A percentile compares a stretch with the other conserved stretches of the same genome.
Conservation (phyloP, 2,329 filamentous ascomycete genomes). For the Diaporthe nobilis region DNA sequence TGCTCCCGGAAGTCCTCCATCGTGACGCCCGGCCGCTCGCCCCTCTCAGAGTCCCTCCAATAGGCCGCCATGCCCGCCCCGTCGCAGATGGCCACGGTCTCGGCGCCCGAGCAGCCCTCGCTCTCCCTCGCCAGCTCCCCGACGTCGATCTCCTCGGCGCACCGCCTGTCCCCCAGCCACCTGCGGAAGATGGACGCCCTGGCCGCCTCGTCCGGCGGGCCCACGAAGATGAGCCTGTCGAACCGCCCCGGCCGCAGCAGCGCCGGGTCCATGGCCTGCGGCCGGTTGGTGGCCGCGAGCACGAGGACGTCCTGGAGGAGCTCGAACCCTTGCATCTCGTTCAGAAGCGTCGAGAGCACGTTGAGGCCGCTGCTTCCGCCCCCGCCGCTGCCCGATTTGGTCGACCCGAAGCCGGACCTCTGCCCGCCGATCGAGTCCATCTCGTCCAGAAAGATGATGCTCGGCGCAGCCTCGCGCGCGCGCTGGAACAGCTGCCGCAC, state of each 20-base stretch:
- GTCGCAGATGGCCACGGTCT: conserved; percentile 73
- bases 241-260: conserved; percentile 89
- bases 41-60: conserved; percentile 48
- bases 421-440: conserved; percentile 86
- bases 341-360: conserved; percentile 89
- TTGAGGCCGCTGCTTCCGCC: conserved; percentile 73
- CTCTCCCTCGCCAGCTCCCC: conserved; percentile 73
- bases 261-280: conserved; percentile 87
- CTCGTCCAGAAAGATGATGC: conserved; percentile 97
- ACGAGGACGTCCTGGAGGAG: conserved; percentile 86
- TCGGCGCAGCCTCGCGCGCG: conserved; percentile 86
- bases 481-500: conserved; percentile 89
- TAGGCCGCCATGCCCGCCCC: conserved; percentile 60
- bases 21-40: conserved; percentile 51
- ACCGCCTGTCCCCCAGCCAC: conserved; percentile 72
- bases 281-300: conserved; percentile 92
- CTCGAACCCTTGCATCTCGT: conserved; percentile 97
- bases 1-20: conserved; percentile 52
- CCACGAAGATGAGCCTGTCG: conserved; percentile 87
- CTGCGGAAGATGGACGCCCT: conserved; percentile 83
- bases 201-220: conserved; percentile 80
- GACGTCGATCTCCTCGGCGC: conserved; percentile 76
- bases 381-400: conserved; percentile 51
- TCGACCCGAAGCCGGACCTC: conserved; percentile 62
- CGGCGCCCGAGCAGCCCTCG: conserved; percentile 88